phyloP scores from a whole-genome alignment of 441 rosid genomes.

The Populus tomentosa region DNA sequence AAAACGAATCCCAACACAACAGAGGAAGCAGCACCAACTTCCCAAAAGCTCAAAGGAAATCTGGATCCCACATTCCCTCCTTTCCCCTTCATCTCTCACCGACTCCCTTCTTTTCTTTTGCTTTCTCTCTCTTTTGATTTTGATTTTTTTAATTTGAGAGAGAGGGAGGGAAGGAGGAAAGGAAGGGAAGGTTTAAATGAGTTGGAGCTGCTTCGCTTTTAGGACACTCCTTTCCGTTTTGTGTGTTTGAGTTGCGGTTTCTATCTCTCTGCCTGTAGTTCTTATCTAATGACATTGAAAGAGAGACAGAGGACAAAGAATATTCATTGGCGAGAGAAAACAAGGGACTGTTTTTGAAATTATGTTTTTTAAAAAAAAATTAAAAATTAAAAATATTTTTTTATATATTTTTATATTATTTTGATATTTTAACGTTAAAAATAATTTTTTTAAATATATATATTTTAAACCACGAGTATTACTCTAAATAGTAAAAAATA shows the following conservation, averaged over 20 bases:
- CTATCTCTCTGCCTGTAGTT: neutral
- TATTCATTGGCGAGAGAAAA: constrained; percentile 25
- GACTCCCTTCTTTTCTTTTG: neutral
- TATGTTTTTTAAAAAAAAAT: neutral
- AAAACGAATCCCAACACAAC: constrained; percentile 50
- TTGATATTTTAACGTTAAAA: no score
- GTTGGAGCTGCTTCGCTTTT: constrained; percentile 25
- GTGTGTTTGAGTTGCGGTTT: neutral
- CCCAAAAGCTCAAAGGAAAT: constrained; percentile 56
- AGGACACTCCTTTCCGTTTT: constrained; percentile 20
- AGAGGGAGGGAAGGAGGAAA: constrained; percentile 12
- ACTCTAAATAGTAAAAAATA: no score
- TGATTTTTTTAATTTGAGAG: neutral
- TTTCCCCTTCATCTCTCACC: constrained; percentile 8
- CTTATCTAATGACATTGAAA: neutral
- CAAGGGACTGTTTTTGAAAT: no score
- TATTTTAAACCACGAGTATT: no score
- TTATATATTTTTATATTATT: no score
- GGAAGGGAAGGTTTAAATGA: constrained; percentile 1
- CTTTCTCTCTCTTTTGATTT: neutral
- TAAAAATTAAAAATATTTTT: no score
- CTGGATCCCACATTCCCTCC: constrained; percentile 23
- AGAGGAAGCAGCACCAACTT: constrained; percentile 46
- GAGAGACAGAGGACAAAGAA: constrained; percentile 23
- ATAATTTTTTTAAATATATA: no score